phyloP scores from a whole-genome alignment of 305 asterid genomes.

The Solanum hybrid region DNA sequence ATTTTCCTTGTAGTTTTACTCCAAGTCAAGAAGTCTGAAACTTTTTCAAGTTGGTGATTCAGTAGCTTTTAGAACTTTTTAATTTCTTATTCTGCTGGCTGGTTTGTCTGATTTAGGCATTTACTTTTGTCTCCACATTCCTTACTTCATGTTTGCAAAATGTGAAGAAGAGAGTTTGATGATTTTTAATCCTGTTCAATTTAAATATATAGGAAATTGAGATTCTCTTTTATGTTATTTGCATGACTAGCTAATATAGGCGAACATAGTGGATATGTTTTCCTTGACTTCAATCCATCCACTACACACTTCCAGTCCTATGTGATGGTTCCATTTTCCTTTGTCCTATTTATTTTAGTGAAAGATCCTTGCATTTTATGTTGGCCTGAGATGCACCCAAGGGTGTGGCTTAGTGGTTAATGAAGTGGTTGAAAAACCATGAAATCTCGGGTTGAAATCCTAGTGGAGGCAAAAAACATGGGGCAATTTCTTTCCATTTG shows the following conservation, averaged over 20 bases:
- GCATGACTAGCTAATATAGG: neutral
- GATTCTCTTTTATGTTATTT: neutral
- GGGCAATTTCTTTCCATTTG: neutral
- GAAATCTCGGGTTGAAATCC: neutral
- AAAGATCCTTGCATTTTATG: neutral
- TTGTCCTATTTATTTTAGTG: neutral
- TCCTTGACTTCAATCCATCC: neutral
- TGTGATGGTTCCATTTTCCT: neutral
- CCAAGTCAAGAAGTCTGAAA: neutral
- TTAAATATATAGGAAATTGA: neutral
- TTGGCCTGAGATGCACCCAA: neutral
- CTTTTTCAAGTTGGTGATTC: neutral
- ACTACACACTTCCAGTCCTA: neutral
- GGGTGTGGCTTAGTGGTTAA: neutral
- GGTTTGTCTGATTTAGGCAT: neutral
- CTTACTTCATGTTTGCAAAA: neutral
- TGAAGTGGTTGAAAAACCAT: neutral
- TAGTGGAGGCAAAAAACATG: neutral
- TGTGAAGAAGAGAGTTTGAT: neutral
- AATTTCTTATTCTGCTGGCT: neutral
- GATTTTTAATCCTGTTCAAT: neutral
- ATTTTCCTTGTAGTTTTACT: neutral
- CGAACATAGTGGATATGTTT: neutral
- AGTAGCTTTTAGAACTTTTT: neutral
- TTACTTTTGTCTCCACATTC: neutral